phyloP scores from a whole-genome alignment of 2,329 filamentous ascomycete genomes.

The Amesomyces nigricolor region DNA sequence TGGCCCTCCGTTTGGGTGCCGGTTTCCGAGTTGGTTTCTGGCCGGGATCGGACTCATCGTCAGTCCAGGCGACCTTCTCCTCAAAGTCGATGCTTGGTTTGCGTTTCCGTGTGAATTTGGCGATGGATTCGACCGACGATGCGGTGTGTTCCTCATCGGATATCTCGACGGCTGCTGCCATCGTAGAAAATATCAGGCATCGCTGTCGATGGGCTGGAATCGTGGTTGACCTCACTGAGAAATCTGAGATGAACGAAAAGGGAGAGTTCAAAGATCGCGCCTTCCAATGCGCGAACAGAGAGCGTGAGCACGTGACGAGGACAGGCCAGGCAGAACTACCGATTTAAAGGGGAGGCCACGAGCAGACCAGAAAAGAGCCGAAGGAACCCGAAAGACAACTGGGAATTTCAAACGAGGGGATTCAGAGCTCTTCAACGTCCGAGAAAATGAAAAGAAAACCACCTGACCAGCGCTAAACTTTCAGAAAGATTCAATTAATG shows the following conservation, averaged over 20 bases:
- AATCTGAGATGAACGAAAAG: not conserved
- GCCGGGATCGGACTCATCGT: conserved; percentile 56
- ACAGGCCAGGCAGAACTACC: not conserved
- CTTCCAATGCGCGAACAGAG: conserved; percentile 2
- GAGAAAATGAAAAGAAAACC: too few relatives aligned
- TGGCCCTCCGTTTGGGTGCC: conserved; percentile 35
- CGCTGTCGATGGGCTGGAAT: not conserved
- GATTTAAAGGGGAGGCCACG: too few relatives aligned
- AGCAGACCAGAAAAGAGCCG: too few relatives aligned
- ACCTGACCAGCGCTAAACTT: too few relatives aligned
- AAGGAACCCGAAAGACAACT: too few relatives aligned
- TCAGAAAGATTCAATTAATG: too few relatives aligned
- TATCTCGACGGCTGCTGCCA: conserved; percentile 19
- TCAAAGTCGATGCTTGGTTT: conserved; percentile 35
- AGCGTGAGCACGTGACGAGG: conserved; percentile 20
- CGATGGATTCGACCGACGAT: not conserved
- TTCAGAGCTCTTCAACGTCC: too few relatives aligned
- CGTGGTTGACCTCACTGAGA: not conserved
- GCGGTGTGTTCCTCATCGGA: conserved; percentile 22
- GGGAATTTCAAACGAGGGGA: too few relatives aligned
- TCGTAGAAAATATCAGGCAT: conserved; percentile 11
- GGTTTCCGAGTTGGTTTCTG: conserved; percentile 50
- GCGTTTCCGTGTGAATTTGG: conserved; percentile 30
- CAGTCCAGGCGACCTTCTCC: conserved; percentile 49
- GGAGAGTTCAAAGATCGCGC: too few relatives aligned